Conservation (phyloP, 306 rosid genomes). For the Carpinus fangiana region DNA sequence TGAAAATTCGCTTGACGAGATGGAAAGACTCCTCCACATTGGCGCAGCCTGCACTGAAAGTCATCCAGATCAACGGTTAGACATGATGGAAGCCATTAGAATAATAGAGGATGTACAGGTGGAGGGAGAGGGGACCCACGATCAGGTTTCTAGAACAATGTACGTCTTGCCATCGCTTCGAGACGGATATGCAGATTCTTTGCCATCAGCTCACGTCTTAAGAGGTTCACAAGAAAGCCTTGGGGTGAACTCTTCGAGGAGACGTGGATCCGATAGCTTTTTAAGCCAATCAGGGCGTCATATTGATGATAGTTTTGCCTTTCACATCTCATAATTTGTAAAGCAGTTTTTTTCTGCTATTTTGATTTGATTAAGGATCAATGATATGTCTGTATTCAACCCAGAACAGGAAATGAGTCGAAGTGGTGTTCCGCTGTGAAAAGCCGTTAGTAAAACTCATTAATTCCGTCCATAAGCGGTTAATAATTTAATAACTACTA, state of each 20-base stretch:
- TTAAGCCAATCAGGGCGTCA: conserved; percentile 27
- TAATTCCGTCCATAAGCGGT: no score
- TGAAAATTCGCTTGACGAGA: conserved; percentile 33
- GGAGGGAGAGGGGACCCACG: conserved; percentile 19
- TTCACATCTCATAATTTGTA: conserved; percentile 25
- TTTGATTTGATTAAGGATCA: not conserved
- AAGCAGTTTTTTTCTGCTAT: not conserved
- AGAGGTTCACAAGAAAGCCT: conserved; percentile 26
- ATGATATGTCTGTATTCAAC: conserved; percentile 9
- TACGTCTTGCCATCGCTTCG: conserved; percentile 38
- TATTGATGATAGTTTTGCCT: conserved; percentile 20
- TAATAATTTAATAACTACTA: no score
- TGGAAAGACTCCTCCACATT: conserved; percentile 51
- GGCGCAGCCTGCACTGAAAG: conserved; percentile 65
- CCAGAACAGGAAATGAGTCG: conserved; percentile 9
- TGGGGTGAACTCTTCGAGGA: conserved; percentile 16
- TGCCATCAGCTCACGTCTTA: not conserved
- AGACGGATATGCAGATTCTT: conserved; percentile 38
- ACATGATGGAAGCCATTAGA: conserved; percentile 50
- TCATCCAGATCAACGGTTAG: conserved; percentile 45
- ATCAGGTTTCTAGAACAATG: conserved; percentile 25
- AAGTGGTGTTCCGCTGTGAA: not conserved
- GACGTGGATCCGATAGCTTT: conserved; percentile 25
- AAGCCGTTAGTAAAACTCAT: no score
- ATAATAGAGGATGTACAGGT: conserved; percentile 52